phyloP scores from a whole-genome alignment of 441 rosid species.

The Pelargonium cotyledonis region DNA sequence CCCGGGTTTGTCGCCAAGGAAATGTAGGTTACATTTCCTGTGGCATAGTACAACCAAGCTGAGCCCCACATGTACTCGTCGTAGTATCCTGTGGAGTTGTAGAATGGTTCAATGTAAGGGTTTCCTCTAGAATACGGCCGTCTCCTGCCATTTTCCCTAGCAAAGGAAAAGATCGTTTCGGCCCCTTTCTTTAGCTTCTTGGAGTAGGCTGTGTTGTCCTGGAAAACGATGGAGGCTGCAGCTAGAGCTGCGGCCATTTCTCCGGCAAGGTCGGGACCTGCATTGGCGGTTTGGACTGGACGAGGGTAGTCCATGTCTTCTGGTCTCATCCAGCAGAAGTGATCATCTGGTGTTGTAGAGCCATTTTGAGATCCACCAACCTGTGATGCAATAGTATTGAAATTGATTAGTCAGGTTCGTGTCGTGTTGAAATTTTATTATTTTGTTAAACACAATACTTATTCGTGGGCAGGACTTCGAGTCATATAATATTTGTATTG shows the following conservation, averaged over 20 bases:
- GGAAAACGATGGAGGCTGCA: constrained; percentile 73
- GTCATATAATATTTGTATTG: too few species aligned
- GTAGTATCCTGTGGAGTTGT: constrained; percentile 69
- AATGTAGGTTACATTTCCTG: constrained; percentile 59
- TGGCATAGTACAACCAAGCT: constrained; percentile 78
- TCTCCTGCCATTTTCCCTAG: constrained; percentile 45
- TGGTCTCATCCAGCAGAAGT: constrained; percentile 69
- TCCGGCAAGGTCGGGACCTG: constrained; percentile 60
- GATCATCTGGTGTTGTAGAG: constrained; percentile 57
- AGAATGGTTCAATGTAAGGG: constrained; percentile 35
- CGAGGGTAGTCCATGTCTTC: constrained; percentile 71
- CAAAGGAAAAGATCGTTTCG: constrained; percentile 44
- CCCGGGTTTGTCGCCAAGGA: constrained; percentile 47
- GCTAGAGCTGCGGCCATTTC: constrained; percentile 77
- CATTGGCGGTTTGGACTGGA: constrained; percentile 29
- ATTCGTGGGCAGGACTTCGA: too few species aligned
- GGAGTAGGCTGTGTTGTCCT: constrained; percentile 46
- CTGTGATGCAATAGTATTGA: constrained; percentile 26
- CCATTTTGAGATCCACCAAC: constrained; percentile 57
- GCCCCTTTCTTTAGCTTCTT: constrained; percentile 57
- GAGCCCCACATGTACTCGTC: constrained; percentile 86
- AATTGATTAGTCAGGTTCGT: too few species aligned
- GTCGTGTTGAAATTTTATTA: too few species aligned
- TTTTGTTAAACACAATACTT: too few species aligned
- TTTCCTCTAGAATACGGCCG: constrained; percentile 38